Conservation (phyloP, 202 grass and related monocot species). For the Digitaria exilis region DNA sequence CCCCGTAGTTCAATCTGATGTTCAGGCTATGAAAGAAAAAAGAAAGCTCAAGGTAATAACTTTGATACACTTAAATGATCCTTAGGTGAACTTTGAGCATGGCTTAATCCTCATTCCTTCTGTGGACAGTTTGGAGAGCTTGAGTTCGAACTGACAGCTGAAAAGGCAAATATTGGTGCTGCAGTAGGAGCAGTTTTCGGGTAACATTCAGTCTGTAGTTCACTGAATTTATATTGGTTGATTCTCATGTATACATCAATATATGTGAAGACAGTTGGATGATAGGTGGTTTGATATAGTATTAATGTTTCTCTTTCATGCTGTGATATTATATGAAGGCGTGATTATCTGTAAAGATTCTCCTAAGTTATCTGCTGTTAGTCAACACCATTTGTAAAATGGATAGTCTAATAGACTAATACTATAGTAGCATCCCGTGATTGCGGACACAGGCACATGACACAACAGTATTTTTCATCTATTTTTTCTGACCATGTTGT, state of each 20-base stretch:
- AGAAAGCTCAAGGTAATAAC: constrained; percentile 69
- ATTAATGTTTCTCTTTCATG: constrained; percentile 15
- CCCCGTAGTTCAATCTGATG: constrained; percentile 51
- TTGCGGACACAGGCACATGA: neutral
- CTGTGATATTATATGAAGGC: neutral
- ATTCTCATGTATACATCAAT: neutral
- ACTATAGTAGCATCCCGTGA: neutral
- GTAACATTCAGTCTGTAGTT: constrained; percentile 44
- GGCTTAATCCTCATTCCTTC: neutral
- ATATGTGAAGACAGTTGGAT: constrained; percentile 14
- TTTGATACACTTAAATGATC: constrained; percentile 1
- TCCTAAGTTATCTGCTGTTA: constrained; percentile 3
- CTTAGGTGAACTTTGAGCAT: neutral
- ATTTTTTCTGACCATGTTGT: neutral
- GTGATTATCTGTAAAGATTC: constrained; percentile 1
- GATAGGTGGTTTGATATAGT: neutral
- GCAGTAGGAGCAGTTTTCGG: constrained; percentile 67
- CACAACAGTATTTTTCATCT: neutral
- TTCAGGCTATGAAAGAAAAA: constrained; percentile 63
- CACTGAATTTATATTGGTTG: neutral
- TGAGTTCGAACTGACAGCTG: constrained; percentile 66
- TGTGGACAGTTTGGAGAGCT: constrained; percentile 77
- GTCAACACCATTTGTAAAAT: neutral
- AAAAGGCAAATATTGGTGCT: constrained; percentile 71
- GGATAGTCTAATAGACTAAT: neutral